Percentiles rank a stretch among this genome's conserved stretches.
Conservation (phyloP, 441 rosid species). For the Gossypium davidsonii region DNA sequence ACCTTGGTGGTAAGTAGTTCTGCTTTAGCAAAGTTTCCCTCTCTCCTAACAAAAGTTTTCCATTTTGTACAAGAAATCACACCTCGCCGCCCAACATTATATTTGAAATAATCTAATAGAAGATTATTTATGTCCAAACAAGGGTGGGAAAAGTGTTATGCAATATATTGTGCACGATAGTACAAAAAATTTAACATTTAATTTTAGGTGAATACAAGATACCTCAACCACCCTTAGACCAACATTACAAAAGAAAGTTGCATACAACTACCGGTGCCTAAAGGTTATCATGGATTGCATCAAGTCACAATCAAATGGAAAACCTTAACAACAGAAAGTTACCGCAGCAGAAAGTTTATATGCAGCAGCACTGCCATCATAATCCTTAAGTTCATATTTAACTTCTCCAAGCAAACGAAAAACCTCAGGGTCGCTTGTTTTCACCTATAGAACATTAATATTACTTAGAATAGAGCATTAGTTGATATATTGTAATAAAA, state of each 20-base stretch:
- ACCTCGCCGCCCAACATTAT: background rate
- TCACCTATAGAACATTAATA: constrained; percentile 49
- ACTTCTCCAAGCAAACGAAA: constrained; percentile 90
- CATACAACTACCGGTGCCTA: background rate
- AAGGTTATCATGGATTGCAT: background rate
- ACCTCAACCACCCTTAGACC: background rate
- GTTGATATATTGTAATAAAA: constrained; percentile 15
- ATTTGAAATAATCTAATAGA: too few species aligned
- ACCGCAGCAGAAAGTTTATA: constrained; percentile 67
- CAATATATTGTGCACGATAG: too few species aligned
- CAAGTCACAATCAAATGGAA: background rate
- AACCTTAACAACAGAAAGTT: constrained; percentile 4
- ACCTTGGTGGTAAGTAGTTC: background rate
- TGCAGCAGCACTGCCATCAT: constrained; percentile 81
- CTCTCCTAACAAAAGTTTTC: background rate
- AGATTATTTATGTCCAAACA: too few species aligned
- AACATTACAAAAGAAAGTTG: background rate
- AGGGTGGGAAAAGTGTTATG: too few species aligned
- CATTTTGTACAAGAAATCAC: background rate
- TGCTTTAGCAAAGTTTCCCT: background rate
- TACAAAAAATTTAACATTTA: too few species aligned
- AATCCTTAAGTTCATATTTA: constrained; percentile 77
- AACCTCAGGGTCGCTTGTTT: constrained; percentile 71
- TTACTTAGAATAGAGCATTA: constrained; percentile 5
- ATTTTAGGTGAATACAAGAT: background rate